Percentiles rank a stretch among this genome's conserved stretches.
These are phyloP conservation scores for Zygosaccharomyces bisporus DNA, from an alignment of 805 yeast genomes.

Conservation along the genomic window DNA sequence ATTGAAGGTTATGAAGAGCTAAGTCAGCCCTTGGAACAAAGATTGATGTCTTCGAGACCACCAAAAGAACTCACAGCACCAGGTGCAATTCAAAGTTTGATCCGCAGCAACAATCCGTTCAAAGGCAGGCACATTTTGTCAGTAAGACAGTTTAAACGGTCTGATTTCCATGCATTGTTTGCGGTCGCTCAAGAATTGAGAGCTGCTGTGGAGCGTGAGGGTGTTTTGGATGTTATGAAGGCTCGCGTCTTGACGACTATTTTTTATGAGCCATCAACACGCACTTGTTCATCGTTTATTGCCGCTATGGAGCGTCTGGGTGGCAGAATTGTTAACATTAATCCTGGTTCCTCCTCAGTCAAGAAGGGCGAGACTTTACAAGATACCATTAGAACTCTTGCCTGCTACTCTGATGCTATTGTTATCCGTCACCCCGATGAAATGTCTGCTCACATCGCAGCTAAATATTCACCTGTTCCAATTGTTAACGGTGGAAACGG, in stretches of 20 bases:
- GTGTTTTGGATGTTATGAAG: conserved; percentile 83
- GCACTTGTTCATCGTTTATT: conserved; percentile 95
- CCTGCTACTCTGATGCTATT: conserved; percentile 94
- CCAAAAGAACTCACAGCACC: conserved; percentile 72
- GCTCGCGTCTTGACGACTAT: conserved; percentile 91
- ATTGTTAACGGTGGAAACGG: conserved; percentile 98
- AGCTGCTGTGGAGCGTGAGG: conserved; percentile 93
- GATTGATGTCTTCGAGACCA: conserved; percentile 66
- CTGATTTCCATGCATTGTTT: conserved; percentile 87
- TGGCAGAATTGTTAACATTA: conserved; percentile 89
- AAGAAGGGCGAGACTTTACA: conserved; percentile 97
- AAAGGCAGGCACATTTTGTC: conserved; percentile 82
- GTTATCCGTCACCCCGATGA: conserved; percentile 95
- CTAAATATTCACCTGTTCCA: conserved; percentile 95
- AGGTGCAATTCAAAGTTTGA: conserved; percentile 70
- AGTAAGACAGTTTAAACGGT: conserved; percentile 80
- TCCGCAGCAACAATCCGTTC: conserved; percentile 85
- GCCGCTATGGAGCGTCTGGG: conserved; percentile 99
- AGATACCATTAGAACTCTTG: conserved; percentile 92
- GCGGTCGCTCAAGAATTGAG: conserved; percentile 98
- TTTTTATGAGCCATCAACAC: conserved; percentile 97
- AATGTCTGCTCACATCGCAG: conserved; percentile 88
- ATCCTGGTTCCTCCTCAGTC: conserved; percentile 85
- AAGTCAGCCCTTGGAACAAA: conserved; percentile 47
- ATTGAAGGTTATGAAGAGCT: conserved; percentile 50